phyloP scores from a whole-genome alignment of 208 protist species.

The Leishmania martiniquensis region DNA sequence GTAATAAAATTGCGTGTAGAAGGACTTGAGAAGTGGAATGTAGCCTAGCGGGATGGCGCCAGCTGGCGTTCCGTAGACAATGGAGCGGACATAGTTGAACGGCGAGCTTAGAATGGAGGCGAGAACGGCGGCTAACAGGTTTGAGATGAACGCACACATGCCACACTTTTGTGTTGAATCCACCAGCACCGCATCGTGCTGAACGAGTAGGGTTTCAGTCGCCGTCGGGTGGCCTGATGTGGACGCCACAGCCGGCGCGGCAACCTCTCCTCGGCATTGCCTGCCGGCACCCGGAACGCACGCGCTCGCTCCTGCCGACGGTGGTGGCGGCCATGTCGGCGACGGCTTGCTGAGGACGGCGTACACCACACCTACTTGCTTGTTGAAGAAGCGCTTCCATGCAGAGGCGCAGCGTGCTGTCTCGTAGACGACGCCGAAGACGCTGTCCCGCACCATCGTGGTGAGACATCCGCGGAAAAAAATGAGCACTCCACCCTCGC shows the following conservation, averaged over 20 bases:
- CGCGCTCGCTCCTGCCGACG: background rate
- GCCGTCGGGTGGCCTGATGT: background rate
- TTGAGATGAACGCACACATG: constrained; percentile 64
- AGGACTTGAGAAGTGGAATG: constrained; percentile 62
- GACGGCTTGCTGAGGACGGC: background rate
- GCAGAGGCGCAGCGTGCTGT: constrained; percentile 42
- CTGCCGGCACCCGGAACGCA: background rate
- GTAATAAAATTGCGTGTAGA: constrained; percentile 77
- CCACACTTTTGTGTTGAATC: constrained; percentile 26
- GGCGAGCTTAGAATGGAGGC: constrained; percentile 87
- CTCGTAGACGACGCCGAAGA: constrained; percentile 91
- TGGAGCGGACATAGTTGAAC: constrained; percentile 87
- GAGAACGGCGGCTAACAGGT: constrained; percentile 74
- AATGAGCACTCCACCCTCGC: constrained; percentile 69
- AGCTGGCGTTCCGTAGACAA: constrained; percentile 83
- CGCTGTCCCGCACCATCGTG: constrained; percentile 81
- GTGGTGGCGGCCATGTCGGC: background rate
- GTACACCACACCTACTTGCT: constrained; percentile 17
- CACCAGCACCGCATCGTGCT: background rate
- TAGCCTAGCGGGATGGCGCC: constrained; percentile 74
- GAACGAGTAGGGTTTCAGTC: background rate
- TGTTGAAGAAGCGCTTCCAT: constrained; percentile 51
- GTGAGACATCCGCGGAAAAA: constrained; percentile 87
- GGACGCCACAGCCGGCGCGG: background rate
- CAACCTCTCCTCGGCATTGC: background rate